Base-by-base conservation (phyloP, 129 eudicot genomes). In the Sambucus nigra region DNA sequence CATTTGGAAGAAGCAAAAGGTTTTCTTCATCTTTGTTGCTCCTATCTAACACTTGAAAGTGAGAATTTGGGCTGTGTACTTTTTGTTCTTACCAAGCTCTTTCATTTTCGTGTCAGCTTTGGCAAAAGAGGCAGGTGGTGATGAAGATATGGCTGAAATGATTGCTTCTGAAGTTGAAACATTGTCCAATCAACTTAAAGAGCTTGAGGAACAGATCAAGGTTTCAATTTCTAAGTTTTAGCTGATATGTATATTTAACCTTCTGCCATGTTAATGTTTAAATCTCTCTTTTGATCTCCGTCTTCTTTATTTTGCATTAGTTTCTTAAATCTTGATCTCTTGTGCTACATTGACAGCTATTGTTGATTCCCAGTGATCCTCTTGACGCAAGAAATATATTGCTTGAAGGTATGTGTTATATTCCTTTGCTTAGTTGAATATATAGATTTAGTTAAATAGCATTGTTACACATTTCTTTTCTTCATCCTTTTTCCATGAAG, bases 1-100 rank as follows among this genome's bases (percentile, higher is more conserved):
- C 96, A 92, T 56, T 73, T 92, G 53, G 99, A 86, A 81, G 96
- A 92, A 67, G 65, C 99, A 26, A 92, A 77, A 92, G 99, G 99
- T 92, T 64, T 62, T 32, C 11, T 59, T 54, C 38, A 55, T 52
- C 25, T 14, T 18, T 44, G 7, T 27, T 24, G 3, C 25, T 7
- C 14, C 21, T 59, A 48, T 42, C 26, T 39, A 14, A 48, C 24
- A n/a, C 13, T 4, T 16, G 51, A 16, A 32, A 14, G 5, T 46
- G 26, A 18, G n/a, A 40, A 39, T 39, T 27, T 50, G 32, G 18
- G n/a, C n/a, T n/a, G n/a, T 45, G 27, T 59, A 18, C n/a, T 40
- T 17, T 26, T 31, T 33, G 25, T 53, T 40, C 47, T 60, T 21
- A 28, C 21, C 47, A 40, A 61, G 29, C 33, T 65, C 26, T 21